phyloP scores from a whole-genome alignment of 1,284 basidiomycete species.

The Rugosomyces carneus region DNA sequence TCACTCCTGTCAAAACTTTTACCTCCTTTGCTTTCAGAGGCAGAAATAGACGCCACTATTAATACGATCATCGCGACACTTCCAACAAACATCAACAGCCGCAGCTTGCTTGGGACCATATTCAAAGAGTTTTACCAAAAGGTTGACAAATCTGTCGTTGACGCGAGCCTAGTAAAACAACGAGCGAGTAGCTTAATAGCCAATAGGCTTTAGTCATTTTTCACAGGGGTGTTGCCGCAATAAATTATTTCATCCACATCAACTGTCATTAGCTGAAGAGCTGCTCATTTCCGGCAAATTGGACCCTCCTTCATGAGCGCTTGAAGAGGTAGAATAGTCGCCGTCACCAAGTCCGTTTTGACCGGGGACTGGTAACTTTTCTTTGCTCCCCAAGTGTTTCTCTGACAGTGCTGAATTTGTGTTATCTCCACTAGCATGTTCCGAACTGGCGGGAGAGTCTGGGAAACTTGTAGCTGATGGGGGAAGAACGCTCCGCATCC shows the following conservation, averaged over 20 bases:
- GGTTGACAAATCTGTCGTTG: conserved; percentile 54
- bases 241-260: conserved; percentile 2
- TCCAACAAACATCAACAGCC: conserved; percentile 23
- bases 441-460: conserved; percentile 6
- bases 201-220: conserved; percentile 11
- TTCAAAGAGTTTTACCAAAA: conserved; percentile 58
- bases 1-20: conserved; percentile 48
- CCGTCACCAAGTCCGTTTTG: conserved; percentile 3
- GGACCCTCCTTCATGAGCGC: background rate
- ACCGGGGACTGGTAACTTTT: conserved; percentile 5
- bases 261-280: conserved; percentile 3
- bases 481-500: conserved; percentile 67
- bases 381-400: conserved; percentile 2
- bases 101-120: conserved; percentile 40
- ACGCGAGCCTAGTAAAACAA: conserved; percentile 48
- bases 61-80: conserved; percentile 33
- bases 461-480: conserved; percentile 12
- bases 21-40: conserved; percentile 50
- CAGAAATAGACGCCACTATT: conserved; percentile 48
- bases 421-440: background rate
- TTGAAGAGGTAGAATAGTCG: background rate
- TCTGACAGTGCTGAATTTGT: background rate
- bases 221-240: background rate
- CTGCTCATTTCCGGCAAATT: conserved; percentile 5
- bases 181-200: conserved; percentile 39